phyloP scores from a whole-genome alignment of 1,139 yeast genomes.

The Zygosaccharomyces sapae region DNA sequence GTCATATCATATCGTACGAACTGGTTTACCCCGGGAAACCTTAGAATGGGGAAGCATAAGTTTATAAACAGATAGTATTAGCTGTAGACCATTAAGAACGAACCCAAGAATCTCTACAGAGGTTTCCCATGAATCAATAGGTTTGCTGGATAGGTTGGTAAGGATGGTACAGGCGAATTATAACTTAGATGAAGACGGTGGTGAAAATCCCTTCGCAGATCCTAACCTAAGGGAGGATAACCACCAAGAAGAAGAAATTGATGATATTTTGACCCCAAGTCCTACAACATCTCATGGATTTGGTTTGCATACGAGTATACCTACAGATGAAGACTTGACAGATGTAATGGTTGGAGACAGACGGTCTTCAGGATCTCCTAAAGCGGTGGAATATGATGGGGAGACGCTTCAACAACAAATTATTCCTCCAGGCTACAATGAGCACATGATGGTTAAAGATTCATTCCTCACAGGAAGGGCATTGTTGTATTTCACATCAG shows the following conservation, averaged over 20 bases:
- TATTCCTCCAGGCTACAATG: conserved; percentile 13
- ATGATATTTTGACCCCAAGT: conserved; percentile 1
- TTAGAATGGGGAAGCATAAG: conserved; percentile 1
- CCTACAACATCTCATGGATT: neutral
- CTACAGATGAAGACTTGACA: neutral
- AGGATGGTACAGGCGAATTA: conserved; percentile 2
- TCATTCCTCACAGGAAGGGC: conserved; percentile 27
- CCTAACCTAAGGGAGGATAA: neutral
- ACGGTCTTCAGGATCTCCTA: conserved; percentile 11
- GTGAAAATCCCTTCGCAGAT: conserved; percentile 2
- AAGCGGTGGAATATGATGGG: neutral
- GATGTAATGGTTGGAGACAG: conserved; percentile 6
- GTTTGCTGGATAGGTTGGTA: neutral
- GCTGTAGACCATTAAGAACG: neutral
- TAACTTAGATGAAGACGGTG: neutral
- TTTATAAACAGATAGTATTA: neutral
- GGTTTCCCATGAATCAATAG: neutral
- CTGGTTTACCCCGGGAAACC: neutral
- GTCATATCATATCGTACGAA: neutral
- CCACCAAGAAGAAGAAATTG: neutral
- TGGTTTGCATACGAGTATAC: neutral
- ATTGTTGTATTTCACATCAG: conserved; percentile 68
- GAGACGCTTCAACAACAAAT: conserved; percentile 10
- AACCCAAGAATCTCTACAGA: neutral
- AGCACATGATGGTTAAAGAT: conserved; percentile 18